Evolutionary conservation across 2,329 filamentous ascomycete genomes (phyloP).

Genomic region (Talaromyces sp.): DNA sequence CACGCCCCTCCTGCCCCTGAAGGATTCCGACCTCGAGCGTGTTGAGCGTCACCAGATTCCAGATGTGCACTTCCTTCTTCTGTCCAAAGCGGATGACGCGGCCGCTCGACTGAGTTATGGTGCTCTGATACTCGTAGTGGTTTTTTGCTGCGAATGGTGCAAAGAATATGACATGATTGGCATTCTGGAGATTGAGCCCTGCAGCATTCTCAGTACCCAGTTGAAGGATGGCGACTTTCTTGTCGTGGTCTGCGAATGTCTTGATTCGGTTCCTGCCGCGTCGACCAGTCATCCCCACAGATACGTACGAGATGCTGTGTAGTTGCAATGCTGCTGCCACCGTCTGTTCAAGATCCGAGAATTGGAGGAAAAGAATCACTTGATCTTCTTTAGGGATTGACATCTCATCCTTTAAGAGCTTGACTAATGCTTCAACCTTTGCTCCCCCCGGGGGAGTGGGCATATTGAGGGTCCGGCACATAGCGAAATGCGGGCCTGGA

Average conservation of each 20-base stretch:
- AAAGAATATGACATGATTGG: conserved; percentile 64
- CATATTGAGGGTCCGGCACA: conserved; percentile 7
- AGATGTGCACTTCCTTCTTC: conserved; percentile 55
- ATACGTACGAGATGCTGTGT: conserved; percentile 32
- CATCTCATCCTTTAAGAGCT: conserved; percentile 38
- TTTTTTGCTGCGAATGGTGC: conserved; percentile 52
- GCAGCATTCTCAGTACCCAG: conserved; percentile 57
- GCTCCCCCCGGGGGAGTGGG: conserved; percentile 36
- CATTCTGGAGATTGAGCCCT: conserved; percentile 60
- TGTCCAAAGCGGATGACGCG: conserved; percentile 59
- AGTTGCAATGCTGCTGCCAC: conserved; percentile 28
- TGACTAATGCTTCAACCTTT: conserved; percentile 49
- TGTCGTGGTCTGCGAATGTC: conserved; percentile 36
- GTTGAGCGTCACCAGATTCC: conserved; percentile 46
- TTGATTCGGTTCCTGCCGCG: conserved; percentile 36
- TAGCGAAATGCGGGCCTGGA: conserved; percentile 27
- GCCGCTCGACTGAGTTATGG: conserved; percentile 63
- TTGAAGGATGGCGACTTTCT: conserved; percentile 57
- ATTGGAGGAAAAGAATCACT: conserved; percentile 57
- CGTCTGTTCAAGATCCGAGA: conserved; percentile 43
- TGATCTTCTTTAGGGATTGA: conserved; percentile 46
- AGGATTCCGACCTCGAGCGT: conserved; percentile 49
- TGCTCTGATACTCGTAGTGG: conserved; percentile 54
- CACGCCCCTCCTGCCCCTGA: conserved; percentile 33
- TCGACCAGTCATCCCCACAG: conserved; percentile 35